These are phyloP conservation scores for Staphylotrichum tortipilum DNA, from an alignment of 495 filamentous ascomycete species.

Conservation along the genomic window DNA sequence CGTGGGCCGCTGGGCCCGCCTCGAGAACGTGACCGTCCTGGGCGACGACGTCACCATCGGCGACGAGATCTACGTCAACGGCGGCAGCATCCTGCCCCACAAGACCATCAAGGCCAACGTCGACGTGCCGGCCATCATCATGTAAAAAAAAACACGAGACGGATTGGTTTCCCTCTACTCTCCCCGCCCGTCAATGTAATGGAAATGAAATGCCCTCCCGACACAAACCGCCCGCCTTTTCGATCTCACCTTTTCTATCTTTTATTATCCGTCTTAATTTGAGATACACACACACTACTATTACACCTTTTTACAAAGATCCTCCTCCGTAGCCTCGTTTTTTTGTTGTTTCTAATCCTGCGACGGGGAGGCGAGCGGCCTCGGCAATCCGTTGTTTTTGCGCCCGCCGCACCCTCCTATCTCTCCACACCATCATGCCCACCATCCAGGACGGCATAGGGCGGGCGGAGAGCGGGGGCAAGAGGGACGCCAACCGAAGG, in stretches of 20 bases:
- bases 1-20: slow-evolving; percentile 87
- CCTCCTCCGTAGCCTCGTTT: neutral
- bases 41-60: slow-evolving; percentile 99
- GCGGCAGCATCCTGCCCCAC: slow-evolving; percentile 90
- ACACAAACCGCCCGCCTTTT: neutral
- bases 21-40: slow-evolving; percentile 95
- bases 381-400: no score
- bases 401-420: no score
- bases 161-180: no score
- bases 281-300: no score
- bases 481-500: no score
- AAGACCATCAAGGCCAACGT: slow-evolving; percentile 99
- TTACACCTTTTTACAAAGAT: slow-evolving; percentile 6
- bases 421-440: no score
- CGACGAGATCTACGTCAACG: slow-evolving; percentile 98
- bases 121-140: slow-evolving; percentile 83
- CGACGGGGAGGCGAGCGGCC: slow-evolving; percentile 1
- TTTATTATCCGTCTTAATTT: neutral
- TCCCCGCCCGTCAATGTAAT: no score
- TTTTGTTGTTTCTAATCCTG: slow-evolving; percentile 15
- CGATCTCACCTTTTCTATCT: neutral
- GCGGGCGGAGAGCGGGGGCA: no score
- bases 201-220: no score
- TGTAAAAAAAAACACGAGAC: no score
- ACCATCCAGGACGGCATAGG: no score